Evolutionary conservation across 306 rosid species (phyloP).

Genomic region (Mimosa pudica): DNA sequence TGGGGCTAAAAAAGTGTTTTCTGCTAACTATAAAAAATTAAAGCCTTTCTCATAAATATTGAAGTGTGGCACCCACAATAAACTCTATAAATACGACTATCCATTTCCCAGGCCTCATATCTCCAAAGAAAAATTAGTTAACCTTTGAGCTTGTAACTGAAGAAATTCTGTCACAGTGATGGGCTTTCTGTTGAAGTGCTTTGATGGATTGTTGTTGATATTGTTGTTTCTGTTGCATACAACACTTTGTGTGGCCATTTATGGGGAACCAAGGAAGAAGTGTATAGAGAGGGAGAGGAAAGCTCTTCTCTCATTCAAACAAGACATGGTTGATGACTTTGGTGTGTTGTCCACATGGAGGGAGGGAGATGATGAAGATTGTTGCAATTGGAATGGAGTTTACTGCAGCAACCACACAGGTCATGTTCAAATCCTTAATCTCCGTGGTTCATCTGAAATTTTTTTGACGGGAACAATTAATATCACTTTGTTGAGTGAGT

Average conservation of each 20-base stretch:
- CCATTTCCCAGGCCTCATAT: not conserved
- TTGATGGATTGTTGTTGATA: not conserved
- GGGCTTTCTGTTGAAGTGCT: not conserved
- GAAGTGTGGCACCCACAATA: not conserved
- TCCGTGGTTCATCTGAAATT: not conserved
- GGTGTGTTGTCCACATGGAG: constrained; percentile 27
- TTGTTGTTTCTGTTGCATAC: not conserved
- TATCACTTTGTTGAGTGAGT: not conserved
- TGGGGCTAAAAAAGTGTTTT: no score
- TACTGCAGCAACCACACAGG: constrained; percentile 10
- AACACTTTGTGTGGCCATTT: not conserved
- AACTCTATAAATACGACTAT: not conserved
- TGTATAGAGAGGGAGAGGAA: not conserved
- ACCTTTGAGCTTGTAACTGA: not conserved
- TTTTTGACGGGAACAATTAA: not conserved
- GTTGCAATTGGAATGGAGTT: constrained; percentile 31
- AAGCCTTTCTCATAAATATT: no score
- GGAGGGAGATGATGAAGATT: not conserved
- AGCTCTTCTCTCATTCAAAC: constrained; percentile 24
- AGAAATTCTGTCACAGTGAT: not conserved
- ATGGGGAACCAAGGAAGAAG: not conserved
- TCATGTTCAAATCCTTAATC: constrained; percentile 3
- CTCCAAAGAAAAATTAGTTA: not conserved
- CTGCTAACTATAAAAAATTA: no score
- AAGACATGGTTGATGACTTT: rapidly evolving